Evolutionary conservation across 2,329 filamentous ascomycete genomes (phyloP).

Genomic region (Trichoderma koningiopsis): DNA sequence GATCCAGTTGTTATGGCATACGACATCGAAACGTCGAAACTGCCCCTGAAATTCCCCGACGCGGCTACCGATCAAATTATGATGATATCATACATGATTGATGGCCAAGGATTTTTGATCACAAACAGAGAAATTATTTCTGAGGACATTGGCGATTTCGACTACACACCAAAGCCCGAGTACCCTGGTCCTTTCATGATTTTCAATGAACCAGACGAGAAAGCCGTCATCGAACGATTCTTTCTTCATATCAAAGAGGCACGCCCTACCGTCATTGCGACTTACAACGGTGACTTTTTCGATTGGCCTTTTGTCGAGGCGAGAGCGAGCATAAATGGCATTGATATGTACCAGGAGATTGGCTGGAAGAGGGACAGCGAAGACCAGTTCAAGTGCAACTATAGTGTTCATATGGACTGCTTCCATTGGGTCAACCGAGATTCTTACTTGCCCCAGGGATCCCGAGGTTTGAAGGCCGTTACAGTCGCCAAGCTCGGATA

Average conservation of each 20-base stretch:
- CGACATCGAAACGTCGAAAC: slow-evolving; percentile 97
- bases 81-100: slow-evolving; percentile 99
- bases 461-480: slow-evolving; percentile 94
- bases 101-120: slow-evolving; percentile 95
- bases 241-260: slow-evolving; percentile 95
- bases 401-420: slow-evolving; percentile 98
- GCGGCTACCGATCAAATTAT: slow-evolving; percentile 94
- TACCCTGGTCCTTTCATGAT: slow-evolving; percentile 96
- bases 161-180: slow-evolving; percentile 96
- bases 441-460: slow-evolving; percentile 95
- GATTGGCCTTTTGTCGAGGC: slow-evolving; percentile 99
- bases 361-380: slow-evolving; percentile 94
- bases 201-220: slow-evolving; percentile 97
- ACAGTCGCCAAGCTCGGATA: slow-evolving; percentile 98
- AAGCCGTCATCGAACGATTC: slow-evolving; percentile 83
- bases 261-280: slow-evolving; percentile 92
- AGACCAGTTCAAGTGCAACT: slow-evolving; percentile 93
- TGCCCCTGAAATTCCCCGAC: slow-evolving; percentile 95
- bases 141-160: slow-evolving; percentile 95
- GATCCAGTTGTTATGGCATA: slow-evolving; percentile 99
- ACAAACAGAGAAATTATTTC: slow-evolving; percentile 98
- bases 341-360: slow-evolving; percentile 99
- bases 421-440: slow-evolving; percentile 99
- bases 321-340: slow-evolving; percentile 87
- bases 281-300: slow-evolving; percentile 99